Evolutionary conservation across 2,329 filamentous ascomycete species (phyloP), one percentile per base, ranked within the genome.

Genomic region (Colletotrichum sp.): DNA sequence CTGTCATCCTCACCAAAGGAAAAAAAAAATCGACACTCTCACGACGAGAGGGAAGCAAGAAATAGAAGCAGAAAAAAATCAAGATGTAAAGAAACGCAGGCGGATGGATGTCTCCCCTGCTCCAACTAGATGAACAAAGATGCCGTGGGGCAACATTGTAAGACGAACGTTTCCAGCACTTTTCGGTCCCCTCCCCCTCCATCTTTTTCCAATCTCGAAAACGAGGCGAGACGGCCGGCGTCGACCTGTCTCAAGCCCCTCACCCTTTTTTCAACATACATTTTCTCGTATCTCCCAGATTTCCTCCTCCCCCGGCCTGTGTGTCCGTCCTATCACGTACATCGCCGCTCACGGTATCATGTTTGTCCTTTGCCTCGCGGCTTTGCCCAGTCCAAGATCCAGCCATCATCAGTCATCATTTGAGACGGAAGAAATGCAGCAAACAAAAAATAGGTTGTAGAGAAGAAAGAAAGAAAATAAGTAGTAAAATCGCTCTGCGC

Each of bases 91-190:
- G n/a, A 67, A 48, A 78, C 56, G 43, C 72, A 76, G 64, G 72
- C 55, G 77, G 66, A 26, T 24, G 8, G 36, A 36, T 21, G 15
- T 30, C 8, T 66, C 55, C 73, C 26, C 30, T 34, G 26, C 70
- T 66, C 64, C 55, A 52, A 73, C 62, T 75, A 75, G 70, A 75
- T 73, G 70, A 76, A 79, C 77, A 82, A 79, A 78, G 79, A 80
- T 83, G 82, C 82, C 82, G 82, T 79, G 82, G 80, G 82, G 82
- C 82, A 83, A 76, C 76, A 74, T 77, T 78, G 76, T 78, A 78
- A 75, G 69, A 70, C 66, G 56, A 75, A 61, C 62, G 62, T 74
- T 75, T 73, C 71, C 67, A 70, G 69, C 75, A 68, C 69, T 72
- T 73, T 70, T 72, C 60, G 34, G 52, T 68, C 38, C 38, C 6